A percentile compares a stretch with the other conserved stretches of the same genome.
Evolutionary conservation across 345 rosid species (phyloP).

Genomic region (Psidium friedrichsthalianum): DNA sequence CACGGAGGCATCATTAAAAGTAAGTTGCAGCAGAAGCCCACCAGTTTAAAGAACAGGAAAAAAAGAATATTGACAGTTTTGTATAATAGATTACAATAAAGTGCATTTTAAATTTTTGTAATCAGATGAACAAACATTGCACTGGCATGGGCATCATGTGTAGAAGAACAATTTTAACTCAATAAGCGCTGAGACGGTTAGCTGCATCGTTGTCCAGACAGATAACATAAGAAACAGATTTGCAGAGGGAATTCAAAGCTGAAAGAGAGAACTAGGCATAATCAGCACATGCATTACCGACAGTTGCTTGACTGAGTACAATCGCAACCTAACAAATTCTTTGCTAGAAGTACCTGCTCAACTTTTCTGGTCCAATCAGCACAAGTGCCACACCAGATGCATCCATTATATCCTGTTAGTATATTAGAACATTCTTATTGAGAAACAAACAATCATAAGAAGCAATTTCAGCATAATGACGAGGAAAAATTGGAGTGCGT

Average conservation of each 20-base stretch:
- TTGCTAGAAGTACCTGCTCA: constrained; percentile 46
- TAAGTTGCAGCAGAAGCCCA: neutral
- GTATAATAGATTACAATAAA: neutral
- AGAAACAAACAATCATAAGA: neutral
- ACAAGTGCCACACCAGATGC: constrained; percentile 67
- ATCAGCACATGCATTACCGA: neutral
- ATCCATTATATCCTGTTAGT: constrained; percentile 64
- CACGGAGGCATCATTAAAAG: neutral
- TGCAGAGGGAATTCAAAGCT: neutral
- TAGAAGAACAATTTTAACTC: neutral
- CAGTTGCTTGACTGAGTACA: neutral
- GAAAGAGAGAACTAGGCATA: neutral
- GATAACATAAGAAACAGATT: neutral
- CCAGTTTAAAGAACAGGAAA: neutral
- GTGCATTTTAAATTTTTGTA: neutral
- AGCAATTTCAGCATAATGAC: neutral
- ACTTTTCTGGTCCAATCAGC: constrained; percentile 75
- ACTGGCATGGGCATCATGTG: neutral
- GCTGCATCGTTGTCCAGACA: neutral
- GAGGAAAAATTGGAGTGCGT: neutral
- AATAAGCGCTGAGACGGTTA: neutral
- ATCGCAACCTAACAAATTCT: neutral
- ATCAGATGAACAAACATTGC: neutral
- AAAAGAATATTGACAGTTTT: neutral
- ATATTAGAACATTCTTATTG: neutral